Base-by-base conservation (phyloP, 2,329 filamentous ascomycete species). In the Epichloe festucae region DNA sequence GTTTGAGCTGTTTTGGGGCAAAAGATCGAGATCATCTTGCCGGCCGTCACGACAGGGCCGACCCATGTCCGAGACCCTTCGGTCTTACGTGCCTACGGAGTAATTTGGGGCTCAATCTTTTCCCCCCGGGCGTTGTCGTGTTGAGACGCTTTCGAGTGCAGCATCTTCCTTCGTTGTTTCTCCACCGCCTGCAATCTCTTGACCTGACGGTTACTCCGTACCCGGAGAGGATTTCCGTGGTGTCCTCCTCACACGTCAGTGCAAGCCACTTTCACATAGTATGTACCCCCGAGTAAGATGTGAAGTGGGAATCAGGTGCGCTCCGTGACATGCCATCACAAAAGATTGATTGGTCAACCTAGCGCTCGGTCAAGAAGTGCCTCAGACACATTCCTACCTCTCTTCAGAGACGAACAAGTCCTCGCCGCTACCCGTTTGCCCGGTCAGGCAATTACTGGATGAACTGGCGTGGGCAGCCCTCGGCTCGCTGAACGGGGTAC, bases 331-430 rank as follows among this genome's bases (percentile, higher is more conserved):
- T 46, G 48, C 52, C 45, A 51, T 46, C 15, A 39, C 23, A 44
- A 46, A 42, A 48, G 48, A 41, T 47, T 50, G 44, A 41, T 47
- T 50, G 44, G 52, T 12, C 45, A 50, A 19, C 34, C 34, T 45
- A 31, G 41, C 51, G 41, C 19, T 45, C 51, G 46, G 51, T 49
- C 51, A 52, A 52, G 48, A 43, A 5, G 36, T 48, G 46, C 31
- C 12, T 48, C 31, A 38, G 36, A 51, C 41, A 35, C 34, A 42
- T 45, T 48, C 21, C 36, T 35, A 14, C 35, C 19, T 41, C 40
- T 35, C 12, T 35, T 17, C 4, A 42, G 23, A 49, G 12, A 31
- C 23, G 46, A 40, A 34, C 11, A 34, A 14, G 45, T 46, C 35
- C 34, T 23, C 21, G 46, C 19, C 8, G 35, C 35, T 35, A 19